phyloP scores from a whole-genome alignment of 768 basidiomycete genomes.

The Cystofilobasidium capitatum region DNA sequence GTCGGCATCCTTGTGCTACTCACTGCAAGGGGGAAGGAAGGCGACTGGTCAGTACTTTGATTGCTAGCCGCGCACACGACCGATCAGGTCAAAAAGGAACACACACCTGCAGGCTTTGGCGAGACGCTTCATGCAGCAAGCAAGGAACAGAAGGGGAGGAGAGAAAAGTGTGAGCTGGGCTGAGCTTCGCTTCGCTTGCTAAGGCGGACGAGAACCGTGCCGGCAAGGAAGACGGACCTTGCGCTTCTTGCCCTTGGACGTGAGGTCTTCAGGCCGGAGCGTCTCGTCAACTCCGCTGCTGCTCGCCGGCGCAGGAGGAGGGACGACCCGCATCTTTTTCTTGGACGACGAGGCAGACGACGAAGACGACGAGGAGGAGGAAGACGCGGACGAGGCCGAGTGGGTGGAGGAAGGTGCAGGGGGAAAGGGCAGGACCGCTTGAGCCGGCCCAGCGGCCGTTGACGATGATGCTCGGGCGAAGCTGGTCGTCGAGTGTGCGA shows the following conservation, averaged over 20 bases:
- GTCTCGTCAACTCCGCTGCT: not conserved
- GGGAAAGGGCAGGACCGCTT: not conserved
- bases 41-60: not conserved
- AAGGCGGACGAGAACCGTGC: not conserved
- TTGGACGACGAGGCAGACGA: not conserved
- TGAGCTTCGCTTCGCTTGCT: not conserved
- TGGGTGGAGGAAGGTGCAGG: not conserved
- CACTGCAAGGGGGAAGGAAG: not conserved
- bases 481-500: not conserved
- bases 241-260: slow-evolving; percentile 21
- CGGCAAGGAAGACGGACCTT: slow-evolving; percentile 6
- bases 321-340: not conserved
- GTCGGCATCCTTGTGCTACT: not conserved
- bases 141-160: not conserved
- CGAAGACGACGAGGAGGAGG: not conserved
- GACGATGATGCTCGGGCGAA: not conserved
- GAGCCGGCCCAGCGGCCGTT: not conserved
- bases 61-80: no score
- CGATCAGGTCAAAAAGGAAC: not conserved
- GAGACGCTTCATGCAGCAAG: slow-evolving; percentile 5
- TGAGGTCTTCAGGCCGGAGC: slow-evolving; percentile 10
- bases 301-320: not conserved
- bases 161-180: not conserved
- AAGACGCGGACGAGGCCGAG: not conserved
- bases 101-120: slow-evolving; percentile 22